Evolutionary conservation across 2,329 filamentous ascomycete species (phyloP).

Genomic region (Hypoxylon sp.): DNA sequence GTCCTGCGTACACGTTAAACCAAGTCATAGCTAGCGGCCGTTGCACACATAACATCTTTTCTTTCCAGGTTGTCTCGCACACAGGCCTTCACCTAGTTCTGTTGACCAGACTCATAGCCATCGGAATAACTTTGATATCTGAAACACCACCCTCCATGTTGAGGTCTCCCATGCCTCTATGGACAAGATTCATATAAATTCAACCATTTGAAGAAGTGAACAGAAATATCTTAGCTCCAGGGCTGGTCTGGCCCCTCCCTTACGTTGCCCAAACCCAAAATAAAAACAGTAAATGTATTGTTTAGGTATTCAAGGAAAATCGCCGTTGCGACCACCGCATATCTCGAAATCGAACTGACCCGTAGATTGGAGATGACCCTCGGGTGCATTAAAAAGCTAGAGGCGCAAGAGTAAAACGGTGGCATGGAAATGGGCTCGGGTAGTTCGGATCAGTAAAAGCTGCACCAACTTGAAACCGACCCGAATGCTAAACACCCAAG

Average conservation of each 20-base stretch:
- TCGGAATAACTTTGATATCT: slow-evolving; percentile 1
- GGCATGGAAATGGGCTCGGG: not conserved
- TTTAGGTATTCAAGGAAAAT: slow-evolving; percentile 19
- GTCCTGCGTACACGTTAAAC: slow-evolving; percentile 37
- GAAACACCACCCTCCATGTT: slow-evolving; percentile 4
- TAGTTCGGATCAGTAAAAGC: not conserved
- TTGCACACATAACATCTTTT: slow-evolving; percentile 35
- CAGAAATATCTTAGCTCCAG: slow-evolving; percentile 14
- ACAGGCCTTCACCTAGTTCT: slow-evolving; percentile 4
- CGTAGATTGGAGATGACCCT: slow-evolving; percentile 26
- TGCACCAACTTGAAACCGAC: not conserved
- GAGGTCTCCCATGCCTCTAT: not conserved
- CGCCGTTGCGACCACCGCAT: slow-evolving; percentile 5
- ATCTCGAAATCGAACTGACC: slow-evolving; percentile 27
- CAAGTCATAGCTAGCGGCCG: slow-evolving; percentile 39
- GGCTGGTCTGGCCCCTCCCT: slow-evolving; percentile 12
- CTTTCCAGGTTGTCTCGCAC: slow-evolving; percentile 7
- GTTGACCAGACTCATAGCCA: slow-evolving; percentile 10
- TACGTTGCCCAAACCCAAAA: slow-evolving; percentile 20
- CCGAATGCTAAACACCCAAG: slow-evolving; percentile 7
- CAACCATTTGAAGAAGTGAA: slow-evolving; percentile 3
- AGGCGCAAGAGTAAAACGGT: slow-evolving; percentile 15
- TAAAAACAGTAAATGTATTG: slow-evolving; percentile 22
- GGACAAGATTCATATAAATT: slow-evolving; percentile 3
- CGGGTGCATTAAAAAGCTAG: slow-evolving; percentile 24